Conservation (phyloP, 2,329 filamentous ascomycete genomes). For the Cercospora janseana region DNA sequence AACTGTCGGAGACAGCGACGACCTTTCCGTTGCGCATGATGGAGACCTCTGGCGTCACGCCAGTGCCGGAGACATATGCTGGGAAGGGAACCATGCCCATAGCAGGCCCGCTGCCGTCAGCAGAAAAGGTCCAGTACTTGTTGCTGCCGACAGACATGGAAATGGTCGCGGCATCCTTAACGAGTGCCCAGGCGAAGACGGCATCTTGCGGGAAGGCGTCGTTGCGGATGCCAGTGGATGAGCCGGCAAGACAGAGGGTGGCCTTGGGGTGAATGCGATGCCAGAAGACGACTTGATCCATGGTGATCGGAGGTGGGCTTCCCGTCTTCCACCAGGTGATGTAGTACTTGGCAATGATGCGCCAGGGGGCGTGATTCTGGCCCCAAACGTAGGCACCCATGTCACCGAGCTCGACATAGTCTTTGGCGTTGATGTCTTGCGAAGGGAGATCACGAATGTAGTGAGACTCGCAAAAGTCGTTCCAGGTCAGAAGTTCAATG, state of each 20-base stretch:
- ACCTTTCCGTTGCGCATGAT: constrained; percentile 35
- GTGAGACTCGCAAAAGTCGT: constrained; percentile 43
- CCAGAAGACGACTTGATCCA: constrained; percentile 43
- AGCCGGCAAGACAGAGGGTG: constrained; percentile 35
- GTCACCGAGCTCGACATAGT: constrained; percentile 36
- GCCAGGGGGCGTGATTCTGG: constrained; percentile 41
- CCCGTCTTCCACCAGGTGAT: constrained; percentile 40
- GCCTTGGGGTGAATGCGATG: constrained; percentile 41
- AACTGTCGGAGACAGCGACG: constrained; percentile 30
- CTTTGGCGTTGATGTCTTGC: constrained; percentile 30
- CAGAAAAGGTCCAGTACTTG: constrained; percentile 37
- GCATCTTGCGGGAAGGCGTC: constrained; percentile 36
- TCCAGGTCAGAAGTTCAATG: constrained; percentile 43
- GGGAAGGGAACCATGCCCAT: constrained; percentile 38
- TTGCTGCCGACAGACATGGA: constrained; percentile 39
- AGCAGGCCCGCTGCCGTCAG: constrained; percentile 33
- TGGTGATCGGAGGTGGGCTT: constrained; percentile 34
- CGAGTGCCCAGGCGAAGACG: constrained; percentile 42
- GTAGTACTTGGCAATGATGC: constrained; percentile 42
- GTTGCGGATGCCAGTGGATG: constrained; percentile 37
- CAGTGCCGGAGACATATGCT: constrained; percentile 29
- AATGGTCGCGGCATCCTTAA: constrained; percentile 35
- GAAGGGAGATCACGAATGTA: constrained; percentile 42
- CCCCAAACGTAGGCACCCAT: constrained; percentile 40
- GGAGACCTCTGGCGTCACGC: constrained; percentile 35